Base-by-base conservation (phyloP, 352 stramenopile genomes). In the Poterioochromonas sp. region DNA sequence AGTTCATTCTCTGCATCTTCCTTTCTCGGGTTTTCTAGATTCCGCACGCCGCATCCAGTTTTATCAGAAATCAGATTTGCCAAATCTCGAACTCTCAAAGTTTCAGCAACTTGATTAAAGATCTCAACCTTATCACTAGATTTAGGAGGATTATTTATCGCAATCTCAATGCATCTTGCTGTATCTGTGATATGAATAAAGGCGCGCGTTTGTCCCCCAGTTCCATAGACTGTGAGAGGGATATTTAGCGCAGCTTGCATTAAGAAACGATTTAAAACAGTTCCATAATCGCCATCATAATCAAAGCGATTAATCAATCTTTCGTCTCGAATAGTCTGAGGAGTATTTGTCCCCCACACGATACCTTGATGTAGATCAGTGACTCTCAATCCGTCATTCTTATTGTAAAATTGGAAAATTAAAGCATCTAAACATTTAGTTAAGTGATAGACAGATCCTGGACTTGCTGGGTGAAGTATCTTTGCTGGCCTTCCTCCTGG, bases 151-250 rank as follows among this genome's bases (percentile, higher is more conserved):
- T 94, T 94, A 79, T 90, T 89, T 65, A 94, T 87, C 64, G 89
- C 89, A 77, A 92, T 84, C 84, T 94, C 87, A 70, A 94, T 88
- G 83, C 89, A 94, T 71, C 85, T 82, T 22, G 87, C 87, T 58
- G 89, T 93, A 79, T 94, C 88, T n/a, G 85, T 88, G 58, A 94
- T 88, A 82, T 94, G 88, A 80, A 94, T 92, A 82, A 93, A 94
- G 22, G 82, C 89, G 71, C 89, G 83, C 40, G 89, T 94, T 84
- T 94, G 89, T 76, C 88, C 89, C 11, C 89, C 89, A 34, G 88
- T 93, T 51, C 89, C 89, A 79, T 94, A 94, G 12, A 94, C 89
- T 29, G 89, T 94, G 40, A 94, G 83, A 22, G 89, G 89, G 70
- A 93, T 88, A 63, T 86, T 87, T 82, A 93, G 88, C 51, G 88